Evolutionary conservation across 257 asterid species (phyloP).

Genomic region (Solanum acaule): DNA sequence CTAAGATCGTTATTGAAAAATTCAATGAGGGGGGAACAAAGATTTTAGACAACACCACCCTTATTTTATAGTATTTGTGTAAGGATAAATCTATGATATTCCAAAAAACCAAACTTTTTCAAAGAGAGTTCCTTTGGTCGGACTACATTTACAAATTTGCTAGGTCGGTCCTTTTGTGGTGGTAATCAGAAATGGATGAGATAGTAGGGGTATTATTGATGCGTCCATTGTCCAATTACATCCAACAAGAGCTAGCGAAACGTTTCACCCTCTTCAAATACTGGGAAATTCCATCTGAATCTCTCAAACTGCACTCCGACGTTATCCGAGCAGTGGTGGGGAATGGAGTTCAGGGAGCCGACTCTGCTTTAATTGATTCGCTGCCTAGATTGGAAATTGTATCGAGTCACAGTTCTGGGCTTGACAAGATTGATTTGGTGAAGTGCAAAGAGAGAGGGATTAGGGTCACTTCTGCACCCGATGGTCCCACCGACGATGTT

Average conservation of each 20-base stretch:
- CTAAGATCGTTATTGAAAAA: too few species aligned
- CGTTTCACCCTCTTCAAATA: constrained; percentile 37
- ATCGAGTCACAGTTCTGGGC: constrained; percentile 50
- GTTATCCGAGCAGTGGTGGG: constrained; percentile 38
- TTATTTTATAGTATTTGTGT: too few species aligned
- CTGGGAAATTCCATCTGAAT: constrained; percentile 35
- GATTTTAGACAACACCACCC: neutral
- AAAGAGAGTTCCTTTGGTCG: neutral
- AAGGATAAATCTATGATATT: too few species aligned
- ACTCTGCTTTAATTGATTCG: constrained; percentile 38
- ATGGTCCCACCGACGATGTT: constrained; percentile 40
- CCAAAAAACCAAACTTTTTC: neutral
- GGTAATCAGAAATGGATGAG: constrained; percentile 19
- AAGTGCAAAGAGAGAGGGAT: constrained; percentile 52
- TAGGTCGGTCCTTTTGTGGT: neutral
- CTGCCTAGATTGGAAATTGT: constrained; percentile 44
- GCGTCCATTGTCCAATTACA: constrained; percentile 40
- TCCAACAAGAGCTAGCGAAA: constrained; percentile 31
- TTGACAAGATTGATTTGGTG: constrained; percentile 44
- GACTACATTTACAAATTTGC: neutral
- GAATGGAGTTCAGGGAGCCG: constrained; percentile 41
- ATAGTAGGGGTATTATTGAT: constrained; percentile 38
- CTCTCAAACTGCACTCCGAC: constrained; percentile 17
- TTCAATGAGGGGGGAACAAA: neutral
- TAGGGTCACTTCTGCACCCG: constrained; percentile 50